These are phyloP conservation scores for Anastatica hierochuntica DNA, from an alignment of 345 rosid species.

Conservation along the genomic window DNA sequence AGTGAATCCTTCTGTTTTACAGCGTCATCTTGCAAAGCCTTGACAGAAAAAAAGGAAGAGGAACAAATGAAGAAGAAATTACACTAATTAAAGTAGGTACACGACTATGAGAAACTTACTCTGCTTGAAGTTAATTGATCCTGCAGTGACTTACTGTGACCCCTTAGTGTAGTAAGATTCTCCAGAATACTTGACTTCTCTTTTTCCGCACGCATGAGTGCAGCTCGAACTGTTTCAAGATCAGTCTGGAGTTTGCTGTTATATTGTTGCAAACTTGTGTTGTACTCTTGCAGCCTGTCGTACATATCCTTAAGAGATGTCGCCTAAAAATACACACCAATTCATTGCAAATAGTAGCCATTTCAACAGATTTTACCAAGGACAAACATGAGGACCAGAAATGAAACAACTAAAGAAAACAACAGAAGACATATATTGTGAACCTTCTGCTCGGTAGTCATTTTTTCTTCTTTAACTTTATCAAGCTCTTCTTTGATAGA, in stretches of 20 bases:
- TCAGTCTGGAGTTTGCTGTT: slow-evolving; percentile 68
- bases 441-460: slow-evolving; percentile 67
- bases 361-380: too few species aligned
- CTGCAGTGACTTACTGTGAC: slow-evolving; percentile 73
- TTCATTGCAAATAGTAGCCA: neutral
- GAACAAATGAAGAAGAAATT: neutral
- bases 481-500: slow-evolving; percentile 60
- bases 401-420: neutral
- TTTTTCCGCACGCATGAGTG: slow-evolving; percentile 54
- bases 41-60: neutral
- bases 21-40: slow-evolving; percentile 78
- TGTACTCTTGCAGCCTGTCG: slow-evolving; percentile 76
- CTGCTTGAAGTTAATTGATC: slow-evolving; percentile 62
- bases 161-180: slow-evolving; percentile 73
- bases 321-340: slow-evolving; percentile 32
- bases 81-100: neutral
- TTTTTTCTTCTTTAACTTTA: slow-evolving; percentile 54
- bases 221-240: slow-evolving; percentile 44
- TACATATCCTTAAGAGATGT: slow-evolving; percentile 53
- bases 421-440: neutral
- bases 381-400: neutral
- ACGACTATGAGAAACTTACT: too few species aligned
- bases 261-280: slow-evolving; percentile 71
- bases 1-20: slow-evolving; percentile 56
- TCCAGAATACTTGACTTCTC: slow-evolving; percentile 73